These are phyloP conservation scores for Pyrrhoderma lamaoense DNA, from an alignment of 1,284 basidiomycete species.

Conservation along the genomic window DNA sequence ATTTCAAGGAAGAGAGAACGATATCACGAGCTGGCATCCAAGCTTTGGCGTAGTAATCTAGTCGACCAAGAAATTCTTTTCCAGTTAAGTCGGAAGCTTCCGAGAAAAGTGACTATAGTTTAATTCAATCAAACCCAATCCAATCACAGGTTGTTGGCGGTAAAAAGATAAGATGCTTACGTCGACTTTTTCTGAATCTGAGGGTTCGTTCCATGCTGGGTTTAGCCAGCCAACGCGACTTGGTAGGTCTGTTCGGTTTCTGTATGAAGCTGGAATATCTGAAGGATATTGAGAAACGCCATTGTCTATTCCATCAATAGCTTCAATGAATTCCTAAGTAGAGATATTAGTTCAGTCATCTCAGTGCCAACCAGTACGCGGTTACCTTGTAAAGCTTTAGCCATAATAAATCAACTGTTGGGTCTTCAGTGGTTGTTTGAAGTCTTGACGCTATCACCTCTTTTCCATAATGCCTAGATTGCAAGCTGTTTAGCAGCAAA, in stretches of 20 bases:
- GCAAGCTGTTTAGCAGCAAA: no score
- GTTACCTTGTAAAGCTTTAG: constrained; percentile 79
- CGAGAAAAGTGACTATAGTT: constrained; percentile 10
- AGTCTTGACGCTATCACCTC: constrained; percentile 74
- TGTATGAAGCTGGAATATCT: constrained; percentile 62
- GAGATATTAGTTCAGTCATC: constrained; percentile 1
- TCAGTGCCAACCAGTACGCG: neutral
- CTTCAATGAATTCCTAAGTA: constrained; percentile 82
- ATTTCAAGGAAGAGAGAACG: constrained; percentile 60
- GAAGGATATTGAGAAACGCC: constrained; percentile 76
- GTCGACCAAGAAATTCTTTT: constrained; percentile 74
- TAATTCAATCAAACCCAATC: no score
- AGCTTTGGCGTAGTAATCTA: constrained; percentile 80
- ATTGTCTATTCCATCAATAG: constrained; percentile 94
- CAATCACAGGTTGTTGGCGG: neutral
- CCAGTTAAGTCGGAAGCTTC: constrained; percentile 82
- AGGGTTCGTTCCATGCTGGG: constrained; percentile 84
- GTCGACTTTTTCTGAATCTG: constrained; percentile 57
- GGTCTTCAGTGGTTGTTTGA: constrained; percentile 45
- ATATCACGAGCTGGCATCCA: constrained; percentile 92
- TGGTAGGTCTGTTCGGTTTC: constrained; percentile 73
- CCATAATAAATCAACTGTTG: constrained; percentile 71
- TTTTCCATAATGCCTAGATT: constrained; percentile 80
- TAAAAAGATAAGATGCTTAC: constrained; percentile 36
- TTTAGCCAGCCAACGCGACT: constrained; percentile 78